phyloP scores from a whole-genome alignment of 352 stramenopile genomes.

The Pythium myriotylum region DNA sequence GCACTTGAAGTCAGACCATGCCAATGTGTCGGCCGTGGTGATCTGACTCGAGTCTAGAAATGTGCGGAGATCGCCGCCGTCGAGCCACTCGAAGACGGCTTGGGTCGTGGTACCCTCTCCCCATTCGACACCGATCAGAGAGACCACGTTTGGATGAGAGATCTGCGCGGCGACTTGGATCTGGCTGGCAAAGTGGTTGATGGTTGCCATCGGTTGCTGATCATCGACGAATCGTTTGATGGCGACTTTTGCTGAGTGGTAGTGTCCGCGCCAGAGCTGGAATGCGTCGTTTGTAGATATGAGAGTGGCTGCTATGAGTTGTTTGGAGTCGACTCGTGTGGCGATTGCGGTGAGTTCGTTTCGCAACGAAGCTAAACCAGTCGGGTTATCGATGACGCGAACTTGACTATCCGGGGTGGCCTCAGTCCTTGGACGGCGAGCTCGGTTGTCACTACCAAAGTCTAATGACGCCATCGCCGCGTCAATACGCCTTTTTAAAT shows the following conservation, averaged over 20 bases:
- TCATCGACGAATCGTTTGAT: slow-evolving; percentile 59
- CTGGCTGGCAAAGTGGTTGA: slow-evolving; percentile 55
- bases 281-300: background rate
- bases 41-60: slow-evolving; percentile 46
- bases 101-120: slow-evolving; percentile 58
- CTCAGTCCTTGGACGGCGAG: too few relatives aligned
- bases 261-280: slow-evolving; percentile 67
- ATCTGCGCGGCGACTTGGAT: slow-evolving; percentile 57
- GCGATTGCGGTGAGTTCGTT: background rate
- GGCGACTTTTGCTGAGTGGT: slow-evolving; percentile 63
- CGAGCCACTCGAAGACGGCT: slow-evolving; percentile 70
- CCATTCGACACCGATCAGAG: slow-evolving; percentile 67
- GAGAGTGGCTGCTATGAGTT: background rate
- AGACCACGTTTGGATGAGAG: slow-evolving; percentile 68
- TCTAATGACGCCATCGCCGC: too few relatives aligned
- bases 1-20: slow-evolving; percentile 70
- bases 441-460: too few relatives aligned
- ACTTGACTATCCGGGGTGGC: too few relatives aligned
- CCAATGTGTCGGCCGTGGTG: slow-evolving; percentile 38
- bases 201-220: slow-evolving; percentile 55
- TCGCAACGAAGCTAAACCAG: too few relatives aligned
- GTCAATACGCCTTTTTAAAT: too few relatives aligned
- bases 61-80: slow-evolving; percentile 61
- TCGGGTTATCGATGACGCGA: too few relatives aligned
- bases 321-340: background rate